These are phyloP conservation scores for Fulvia fulva DNA, from an alignment of 2,329 filamentous ascomycete species.

Conservation along the genomic window DNA sequence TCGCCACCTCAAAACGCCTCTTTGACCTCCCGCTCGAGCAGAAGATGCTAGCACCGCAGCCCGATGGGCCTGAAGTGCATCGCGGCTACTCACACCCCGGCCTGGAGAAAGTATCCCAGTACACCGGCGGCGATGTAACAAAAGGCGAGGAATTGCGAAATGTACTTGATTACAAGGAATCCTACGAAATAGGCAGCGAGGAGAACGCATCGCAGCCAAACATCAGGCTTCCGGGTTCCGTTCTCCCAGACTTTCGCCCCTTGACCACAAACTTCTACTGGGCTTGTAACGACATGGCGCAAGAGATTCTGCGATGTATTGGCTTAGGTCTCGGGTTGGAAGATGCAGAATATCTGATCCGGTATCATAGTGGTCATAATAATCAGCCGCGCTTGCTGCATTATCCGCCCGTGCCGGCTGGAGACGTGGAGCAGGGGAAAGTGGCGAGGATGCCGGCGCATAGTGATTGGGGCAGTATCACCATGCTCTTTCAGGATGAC, in stretches of 20 bases:
- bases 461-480: conserved; percentile 41
- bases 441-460: conserved; percentile 39
- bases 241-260: conserved; percentile 42
- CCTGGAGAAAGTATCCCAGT: conserved; percentile 35
- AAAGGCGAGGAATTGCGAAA: conserved; percentile 11
- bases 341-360: conserved; percentile 17
- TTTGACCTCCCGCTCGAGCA: conserved; percentile 35
- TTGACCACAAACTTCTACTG: conserved; percentile 34
- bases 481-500: conserved; percentile 41
- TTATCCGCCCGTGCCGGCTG: conserved; percentile 35
- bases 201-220: conserved; percentile 43
- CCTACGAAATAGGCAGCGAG: conserved; percentile 47
- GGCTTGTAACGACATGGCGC: conserved; percentile 28
- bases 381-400: conserved; percentile 34
- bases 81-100: conserved; percentile 39
- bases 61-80: conserved; percentile 37
- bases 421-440: conserved; percentile 30
- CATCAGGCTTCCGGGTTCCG: conserved; percentile 46
- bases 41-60: conserved; percentile 40
- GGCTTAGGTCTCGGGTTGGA: conserved; percentile 35
- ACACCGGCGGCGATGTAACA: conserved; percentile 11
- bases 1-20: conserved; percentile 33
- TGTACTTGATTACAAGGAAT: conserved; percentile 31
- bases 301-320: conserved; percentile 31
- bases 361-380: conserved; percentile 20